Conservation (phyloP, 768 basidiomycete genomes). For the Amanita brunnescens region DNA sequence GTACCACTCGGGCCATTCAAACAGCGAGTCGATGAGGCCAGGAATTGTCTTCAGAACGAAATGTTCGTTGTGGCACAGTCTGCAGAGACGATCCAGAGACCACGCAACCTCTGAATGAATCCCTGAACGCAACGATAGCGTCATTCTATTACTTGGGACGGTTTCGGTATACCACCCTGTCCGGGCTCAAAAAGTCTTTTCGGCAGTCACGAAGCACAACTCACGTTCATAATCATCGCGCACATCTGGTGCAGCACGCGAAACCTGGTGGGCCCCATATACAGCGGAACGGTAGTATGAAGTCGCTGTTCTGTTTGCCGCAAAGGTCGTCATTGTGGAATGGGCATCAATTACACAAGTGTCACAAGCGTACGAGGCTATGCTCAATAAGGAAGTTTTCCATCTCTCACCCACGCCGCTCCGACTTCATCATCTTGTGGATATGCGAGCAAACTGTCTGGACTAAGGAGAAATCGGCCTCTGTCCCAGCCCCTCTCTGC, state of each 20-base stretch:
- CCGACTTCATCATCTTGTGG: conserved; percentile 33
- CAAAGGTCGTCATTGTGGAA: conserved; percentile 8
- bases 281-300: conserved; percentile 22
- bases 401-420: conserved; percentile 20
- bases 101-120: conserved; percentile 79
- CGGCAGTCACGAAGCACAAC: conserved; percentile 12
- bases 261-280: conserved; percentile 17
- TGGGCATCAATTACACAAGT: neutral
- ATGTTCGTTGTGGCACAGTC: conserved; percentile 70
- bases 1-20: conserved; percentile 88
- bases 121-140: conserved; percentile 81
- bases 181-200: conserved; percentile 3
- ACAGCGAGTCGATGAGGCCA: conserved; percentile 74
- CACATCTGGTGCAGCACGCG: conserved; percentile 32
- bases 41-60: conserved; percentile 67
- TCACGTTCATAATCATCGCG: conserved; percentile 75
- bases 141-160: conserved; percentile 75
- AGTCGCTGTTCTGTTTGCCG: conserved; percentile 12
- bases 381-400: conserved; percentile 3
- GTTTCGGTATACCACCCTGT: conserved; percentile 84
- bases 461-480: conserved; percentile 19
- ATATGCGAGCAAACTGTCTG: conserved; percentile 27
- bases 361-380: neutral
- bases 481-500: conserved; percentile 20
- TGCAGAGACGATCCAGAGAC: conserved; percentile 81